A percentile compares a stretch with the other conserved stretches of the same genome.
phyloP scores from a whole-genome alignment of 164 flowering plant species.

The Akebia trifoliata region DNA sequence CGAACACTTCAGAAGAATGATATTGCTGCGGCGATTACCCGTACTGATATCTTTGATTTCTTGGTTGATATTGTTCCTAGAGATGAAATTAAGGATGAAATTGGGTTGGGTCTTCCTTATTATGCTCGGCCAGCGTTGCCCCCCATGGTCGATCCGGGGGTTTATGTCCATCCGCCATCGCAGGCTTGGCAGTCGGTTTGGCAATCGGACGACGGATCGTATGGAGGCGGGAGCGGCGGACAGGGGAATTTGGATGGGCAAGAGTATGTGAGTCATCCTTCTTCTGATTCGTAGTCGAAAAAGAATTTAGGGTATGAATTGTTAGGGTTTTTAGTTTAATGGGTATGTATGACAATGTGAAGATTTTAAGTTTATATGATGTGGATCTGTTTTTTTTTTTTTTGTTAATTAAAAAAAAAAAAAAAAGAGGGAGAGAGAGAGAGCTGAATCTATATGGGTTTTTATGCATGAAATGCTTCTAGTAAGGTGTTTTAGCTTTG shows the following conservation, averaged over 20 bases:
- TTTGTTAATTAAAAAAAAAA: too few species aligned
- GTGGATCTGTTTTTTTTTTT: too few species aligned
- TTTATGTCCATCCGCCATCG: constrained; percentile 27
- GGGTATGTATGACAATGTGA: too few species aligned
- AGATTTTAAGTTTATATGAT: too few species aligned
- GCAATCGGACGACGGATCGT: constrained; percentile 41
- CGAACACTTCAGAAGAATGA: constrained; percentile 88
- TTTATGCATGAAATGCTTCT: too few species aligned
- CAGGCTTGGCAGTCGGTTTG: constrained; percentile 40
- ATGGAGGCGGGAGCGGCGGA: constrained; percentile 32
- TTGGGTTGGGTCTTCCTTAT: constrained; percentile 31
- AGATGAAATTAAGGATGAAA: constrained; percentile 66
- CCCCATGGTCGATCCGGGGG: constrained; percentile 10
- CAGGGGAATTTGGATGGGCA: constrained; percentile 34
- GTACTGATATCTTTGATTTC: constrained; percentile 83
- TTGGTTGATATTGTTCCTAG: constrained; percentile 83
- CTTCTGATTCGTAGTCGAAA: constrained; percentile 7
- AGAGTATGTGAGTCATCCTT: constrained; percentile 24
- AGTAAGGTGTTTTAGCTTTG: too few species aligned
- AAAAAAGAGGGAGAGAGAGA: too few species aligned
- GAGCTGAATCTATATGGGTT: too few species aligned
- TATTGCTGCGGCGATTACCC: constrained; percentile 77
- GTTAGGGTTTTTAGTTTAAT: too few species aligned
- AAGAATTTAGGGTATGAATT: background rate
- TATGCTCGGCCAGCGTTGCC: constrained; percentile 31